Evolutionary conservation across 495 filamentous ascomycete genomes (phyloP).

Genomic region (Endocarpon pusillum): DNA sequence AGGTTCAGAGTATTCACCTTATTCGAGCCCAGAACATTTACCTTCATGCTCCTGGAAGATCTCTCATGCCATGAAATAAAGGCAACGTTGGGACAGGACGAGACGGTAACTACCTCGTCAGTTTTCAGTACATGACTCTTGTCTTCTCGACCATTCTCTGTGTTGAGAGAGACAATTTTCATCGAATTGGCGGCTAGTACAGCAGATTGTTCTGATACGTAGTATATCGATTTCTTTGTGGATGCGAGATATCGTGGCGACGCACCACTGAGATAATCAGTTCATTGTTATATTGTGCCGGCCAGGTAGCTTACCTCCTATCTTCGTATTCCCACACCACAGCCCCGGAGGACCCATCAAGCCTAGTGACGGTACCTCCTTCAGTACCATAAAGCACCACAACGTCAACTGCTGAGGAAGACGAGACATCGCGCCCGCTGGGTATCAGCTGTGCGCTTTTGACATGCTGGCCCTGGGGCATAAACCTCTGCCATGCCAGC

Average conservation of each 20-base stretch:
- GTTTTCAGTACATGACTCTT: conserved; percentile 50
- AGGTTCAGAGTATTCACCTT: conserved; percentile 31
- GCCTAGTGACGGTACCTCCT: conserved; percentile 41
- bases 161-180: conserved; percentile 55
- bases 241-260: conserved; percentile 64
- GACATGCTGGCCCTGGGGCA: no score
- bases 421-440: no score
- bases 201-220: conserved; percentile 56
- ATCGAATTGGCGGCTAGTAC: conserved; percentile 50
- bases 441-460: no score
- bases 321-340: conserved; percentile 64
- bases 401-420: no score
- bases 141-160: conserved; percentile 45
- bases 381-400: conserved; percentile 45
- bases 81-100: no score
- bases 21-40: conserved; percentile 71
- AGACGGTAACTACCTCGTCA: conserved; percentile 59
- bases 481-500: conserved; percentile 53
- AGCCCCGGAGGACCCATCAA: conserved; percentile 56
- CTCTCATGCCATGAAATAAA: no score
- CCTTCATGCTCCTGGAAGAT: conserved; percentile 44
- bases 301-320: conserved; percentile 31
- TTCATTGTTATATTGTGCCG: conserved; percentile 1
- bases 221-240: conserved; percentile 54
- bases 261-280: conserved; percentile 25